A percentile compares a stretch with the other conserved stretches of the same genome.
Conservation (phyloP, 805 yeast genomes). For the Wickerhamomyces chambardii region DNA sequence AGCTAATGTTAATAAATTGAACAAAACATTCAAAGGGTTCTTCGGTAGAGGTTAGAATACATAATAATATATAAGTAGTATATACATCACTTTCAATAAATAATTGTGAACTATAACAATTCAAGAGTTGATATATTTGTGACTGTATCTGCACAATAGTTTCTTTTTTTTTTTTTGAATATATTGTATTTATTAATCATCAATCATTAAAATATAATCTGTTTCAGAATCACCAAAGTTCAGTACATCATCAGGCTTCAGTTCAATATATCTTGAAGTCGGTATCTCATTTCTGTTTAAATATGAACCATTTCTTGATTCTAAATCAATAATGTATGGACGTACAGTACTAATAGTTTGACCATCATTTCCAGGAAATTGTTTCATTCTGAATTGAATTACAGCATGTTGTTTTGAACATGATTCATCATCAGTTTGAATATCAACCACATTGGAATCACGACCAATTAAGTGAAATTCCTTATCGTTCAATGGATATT, state of each 20-base stretch:
- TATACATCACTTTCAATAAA: too few species aligned
- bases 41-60: conserved; percentile 29
- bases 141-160: too few species aligned
- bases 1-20: conserved; percentile 50
- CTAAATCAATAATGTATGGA: conserved; percentile 37
- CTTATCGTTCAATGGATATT: conserved; percentile 16
- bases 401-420: conserved; percentile 42
- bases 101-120: too few species aligned
- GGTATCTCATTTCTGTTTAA: conserved; percentile 32
- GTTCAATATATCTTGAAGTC: conserved; percentile 29
- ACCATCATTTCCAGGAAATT: conserved; percentile 1
- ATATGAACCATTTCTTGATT: conserved; percentile 37
- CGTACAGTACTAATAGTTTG: conserved; percentile 1
- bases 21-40: conserved; percentile 60
- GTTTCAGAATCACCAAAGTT: conserved; percentile 25
- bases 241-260: conserved; percentile 30
- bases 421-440: conserved; percentile 23
- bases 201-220: conserved; percentile 19
- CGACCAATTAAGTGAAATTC: conserved; percentile 28
- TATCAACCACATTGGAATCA: conserved; percentile 24
- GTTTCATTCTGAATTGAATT: conserved; percentile 29
- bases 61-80: too few species aligned
- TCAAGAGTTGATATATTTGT: too few species aligned
- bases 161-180: too few species aligned
- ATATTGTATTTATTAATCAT: too few species aligned